Evolutionary conservation across 306 rosid species (phyloP), one percentile per base, ranked within the genome.

Genomic region (Casuarina cunninghamiana): DNA sequence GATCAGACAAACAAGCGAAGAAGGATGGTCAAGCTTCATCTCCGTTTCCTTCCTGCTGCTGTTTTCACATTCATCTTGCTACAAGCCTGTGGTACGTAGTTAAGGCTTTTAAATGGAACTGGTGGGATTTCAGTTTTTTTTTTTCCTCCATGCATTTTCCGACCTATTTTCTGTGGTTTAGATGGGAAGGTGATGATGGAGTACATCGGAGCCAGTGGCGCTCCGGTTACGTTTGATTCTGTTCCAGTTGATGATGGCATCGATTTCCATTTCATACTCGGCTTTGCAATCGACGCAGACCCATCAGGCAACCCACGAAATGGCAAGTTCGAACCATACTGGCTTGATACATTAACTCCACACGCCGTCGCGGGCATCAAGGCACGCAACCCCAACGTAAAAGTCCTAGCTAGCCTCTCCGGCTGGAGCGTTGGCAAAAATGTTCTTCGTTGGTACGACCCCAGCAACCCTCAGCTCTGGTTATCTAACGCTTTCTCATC

Each of bases 161-260:
- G 16, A 61, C 17, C 72, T 60, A 35, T 19, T 49, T 12, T 44
- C n/a, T 69, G 5, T 16, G 38, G 66, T 65, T 45, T 68, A 90
- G 84, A 85, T 71, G 92, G 85, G 1, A 90, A 90, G 76, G 87
- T 90, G 61, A 76, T 85, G 86, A 88, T 85, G 93, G 93, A 90
- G 73, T 88, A 87, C 79, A 88, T 88, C 15, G 89, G 93, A 82
- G 96, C 91, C 53, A 82, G 89, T 0, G 90, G 93, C 13, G 53
- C 77, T 6, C 83, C 76, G 0, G 55, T 87, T 42, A 71, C 74
- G 45, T 77, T 83, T 15, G 62, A 82, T 16, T 16, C 45, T 4
- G 83, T 85, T 10, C 96, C 96, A 6, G 53, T 88, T 26, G 37
- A 58, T 21, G 45, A 78, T 2, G 80, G 66, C 8, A 87, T 88